Base-by-base conservation (phyloP, 2,329 filamentous ascomycete species). In the Talaromyces sp. region DNA sequence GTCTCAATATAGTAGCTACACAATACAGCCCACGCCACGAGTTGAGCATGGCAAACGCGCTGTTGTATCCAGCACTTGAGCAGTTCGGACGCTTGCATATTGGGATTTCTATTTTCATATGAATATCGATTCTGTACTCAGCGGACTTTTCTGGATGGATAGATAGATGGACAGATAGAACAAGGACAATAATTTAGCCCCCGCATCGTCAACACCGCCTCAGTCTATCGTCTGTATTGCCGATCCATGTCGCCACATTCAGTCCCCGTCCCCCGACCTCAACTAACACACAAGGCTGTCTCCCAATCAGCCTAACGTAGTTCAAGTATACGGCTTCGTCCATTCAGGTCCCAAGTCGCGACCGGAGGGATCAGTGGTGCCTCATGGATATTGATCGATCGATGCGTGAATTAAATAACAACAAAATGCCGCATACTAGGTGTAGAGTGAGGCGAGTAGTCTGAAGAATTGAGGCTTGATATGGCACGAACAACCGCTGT, bases 371-470 rank as follows among this genome's bases (percentile, higher is more conserved):
- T 54, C 49, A 19, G 19, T 33, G 4, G 31, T 54, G 19, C n/a
- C n/a, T 16, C 27, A 22, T 14, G 5, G 10, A 10, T 54, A 54
- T 54, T 19, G 14, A 19, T 35, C 16, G 24, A 13, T 52, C 9
- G 16, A 35, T 54, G 52, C 37, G 52, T 54, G 19, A 39, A 37
- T 56, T 22, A 54, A 56, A 22, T 11, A 35, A 27, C 1, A 27
- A 60, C 57, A 60, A 60, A 60, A 60, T 60, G 41, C 57, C 57
- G 57, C 57, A 60, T 47, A 19, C 13, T 19, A 14, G 16, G 35
- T 33, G 27, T 33, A 47, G 41, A 60, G 37, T 60, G 57, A 60
- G 57, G 57, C 57, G 57, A 43, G 41, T 60, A 60, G 41, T 47
- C 13, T 41, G 37, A 31, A 58, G 22, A 31, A 22, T 24, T 22